Evolutionary conservation across 345 rosid genomes (phyloP), one percentile per base, ranked within the genome.

Genomic region (Lumnitzera racemosa): DNA sequence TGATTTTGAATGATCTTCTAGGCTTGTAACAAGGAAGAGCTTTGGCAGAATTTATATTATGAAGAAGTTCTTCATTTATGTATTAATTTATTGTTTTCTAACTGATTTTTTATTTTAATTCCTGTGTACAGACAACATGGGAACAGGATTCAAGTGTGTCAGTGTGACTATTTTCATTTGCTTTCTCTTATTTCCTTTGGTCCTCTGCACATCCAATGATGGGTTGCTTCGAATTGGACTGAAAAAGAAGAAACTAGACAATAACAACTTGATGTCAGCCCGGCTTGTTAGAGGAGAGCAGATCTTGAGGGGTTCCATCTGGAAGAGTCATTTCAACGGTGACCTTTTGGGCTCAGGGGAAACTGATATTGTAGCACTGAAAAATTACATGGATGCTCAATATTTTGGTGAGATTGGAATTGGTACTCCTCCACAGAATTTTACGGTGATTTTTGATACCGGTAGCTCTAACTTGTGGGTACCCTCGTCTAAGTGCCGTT

Each of bases 401-500:
- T 92, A 92, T 61, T 89, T 80, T 73, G 96, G 96, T 71, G 96
- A 89, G 75, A 87, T 89, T 67, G 88, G 89, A 48, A 74, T 89
- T 24, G 97, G 98, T 23, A 80, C 87, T 46, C 98, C 97, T 20
- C 83, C 90, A 8, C 98, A 92, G 72, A 89, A 78, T 46, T 92
- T 92, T 63, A 87, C 89, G 0, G 98, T 89, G 77, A 87, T 92
- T 52, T 92, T 92, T 49, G 97, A 92, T 71, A 89, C 98, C 0
- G 97, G 98, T 36, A 92, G 98, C 75, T 85, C 98, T 65, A 89
- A 92, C 66, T 70, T 89, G 61, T 92, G 98, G 98, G 96, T 92
- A 43, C 98, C 98, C 23, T 92, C 98, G 53, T 72, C 84, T 43
- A 87, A 85, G 72, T 92, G 98, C 73, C 82, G 74, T 60, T 81